Evolutionary conservation across 208 protist species (phyloP).

Genomic region (Blastocrithidia nonstop): DNA sequence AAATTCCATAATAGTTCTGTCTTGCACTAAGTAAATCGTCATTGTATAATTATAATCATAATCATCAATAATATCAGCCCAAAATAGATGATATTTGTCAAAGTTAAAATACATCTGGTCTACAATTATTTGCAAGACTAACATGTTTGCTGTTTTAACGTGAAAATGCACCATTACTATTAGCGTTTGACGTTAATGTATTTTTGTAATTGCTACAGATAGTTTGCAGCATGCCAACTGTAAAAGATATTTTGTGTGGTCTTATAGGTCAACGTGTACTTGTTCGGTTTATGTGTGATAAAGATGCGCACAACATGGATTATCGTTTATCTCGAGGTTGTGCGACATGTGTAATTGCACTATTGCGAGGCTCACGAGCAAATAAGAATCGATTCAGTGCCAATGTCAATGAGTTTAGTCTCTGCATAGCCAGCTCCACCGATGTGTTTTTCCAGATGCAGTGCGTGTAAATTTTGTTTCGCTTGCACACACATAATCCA

Average conservation of each 20-base stretch:
- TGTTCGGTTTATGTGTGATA: slow-evolving; percentile 32
- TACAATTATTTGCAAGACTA: slow-evolving; percentile 13
- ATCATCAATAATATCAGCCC: no score
- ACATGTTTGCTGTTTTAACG: slow-evolving; percentile 19
- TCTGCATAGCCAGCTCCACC: slow-evolving; percentile 20
- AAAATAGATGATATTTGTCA: no score
- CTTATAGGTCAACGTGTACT: slow-evolving; percentile 17
- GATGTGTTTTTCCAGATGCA: slow-evolving; percentile 86
- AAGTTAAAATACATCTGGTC: no score
- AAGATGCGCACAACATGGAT: slow-evolving; percentile 35
- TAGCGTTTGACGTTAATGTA: slow-evolving; percentile 28
- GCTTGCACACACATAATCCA: slow-evolving; percentile 43
- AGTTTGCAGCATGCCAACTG: slow-evolving; percentile 25
- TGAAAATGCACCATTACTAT: slow-evolving; percentile 15
- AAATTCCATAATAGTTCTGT: no score
- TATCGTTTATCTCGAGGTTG: slow-evolving; percentile 53
- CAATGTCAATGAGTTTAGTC: slow-evolving; percentile 26
- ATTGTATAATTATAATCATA: no score
- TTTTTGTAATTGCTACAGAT: slow-evolving; percentile 52
- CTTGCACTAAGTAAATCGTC: no score
- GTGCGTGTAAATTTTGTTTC: slow-evolving; percentile 71
- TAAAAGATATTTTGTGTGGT: slow-evolving; percentile 28
- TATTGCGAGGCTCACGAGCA: slow-evolving; percentile 47
- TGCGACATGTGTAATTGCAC: slow-evolving; percentile 58
- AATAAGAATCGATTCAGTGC: slow-evolving; percentile 63